Evolutionary conservation across 2,329 filamentous ascomycete species (phyloP), one percentile per base, ranked within the genome.

Genomic region (Penicillium olsonii): DNA sequence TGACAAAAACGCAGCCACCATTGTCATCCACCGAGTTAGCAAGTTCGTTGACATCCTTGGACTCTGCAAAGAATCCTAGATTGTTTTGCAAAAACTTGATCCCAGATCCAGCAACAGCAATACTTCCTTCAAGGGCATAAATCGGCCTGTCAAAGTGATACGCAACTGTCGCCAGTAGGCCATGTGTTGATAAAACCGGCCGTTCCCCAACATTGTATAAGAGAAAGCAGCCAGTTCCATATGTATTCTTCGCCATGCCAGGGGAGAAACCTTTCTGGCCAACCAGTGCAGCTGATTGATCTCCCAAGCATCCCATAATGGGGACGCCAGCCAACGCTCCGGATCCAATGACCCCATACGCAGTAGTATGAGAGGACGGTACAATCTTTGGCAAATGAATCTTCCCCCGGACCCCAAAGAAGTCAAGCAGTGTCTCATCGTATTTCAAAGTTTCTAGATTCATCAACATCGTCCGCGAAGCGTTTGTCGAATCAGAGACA

Each of bases 381-480:
- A 92, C 87, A 60, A 96, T 94, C 62, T 83, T 83, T 8, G 91
- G 91, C 8, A 96, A 76, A 49, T 82, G 78, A 33, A 95, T 72
- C 67, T 90, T 92, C 6, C 78, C 75, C 67, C 88, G 84, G 55
- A 95, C 82, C 31, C 82, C 83, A 69, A 95, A 95, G 74, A 95
- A 95, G 42, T 83, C 75, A 10, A 95, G 76, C 14, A 95, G 80
- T 29, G 78, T 78, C 50, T 90, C 83, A 66, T 92, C 89, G 69
- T 95, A 96, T 59, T 88, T 70, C 48, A 90, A 78, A 2, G 84
- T 91, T 61, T 84, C 79, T 42, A 96, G 77, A 70, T 95, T 90
- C 84, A 95, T 90, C 71, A 96, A 94, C 90, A 95, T 95, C 46
- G 90, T 95, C 61, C 91, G 81, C 46, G 88, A 92, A 10, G 91